Evolutionary conservation across 2,329 filamentous ascomycete genomes (phyloP), one percentile per base, ranked within the genome.

Genomic region (Beauveria varroae): DNA sequence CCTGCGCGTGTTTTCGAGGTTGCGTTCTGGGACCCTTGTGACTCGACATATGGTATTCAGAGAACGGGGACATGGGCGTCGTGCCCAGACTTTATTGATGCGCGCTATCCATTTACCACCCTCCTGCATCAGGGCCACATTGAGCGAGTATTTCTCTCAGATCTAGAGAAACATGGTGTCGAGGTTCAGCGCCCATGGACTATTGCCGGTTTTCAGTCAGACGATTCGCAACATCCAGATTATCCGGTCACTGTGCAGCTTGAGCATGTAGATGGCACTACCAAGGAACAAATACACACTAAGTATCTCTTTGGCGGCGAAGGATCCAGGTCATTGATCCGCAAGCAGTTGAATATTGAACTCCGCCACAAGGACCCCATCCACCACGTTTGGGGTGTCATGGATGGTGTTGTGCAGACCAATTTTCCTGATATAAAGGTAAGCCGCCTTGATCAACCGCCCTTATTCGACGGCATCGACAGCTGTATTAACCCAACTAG

Each of bases 1-100:
- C 93, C 93, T 7, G 92, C 92, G 1, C 91, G 90, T 69, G 91
- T 97, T 28, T 96, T 84, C 67, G 87, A 90, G 69, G 85, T 88
- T 28, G 87, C 86, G 2, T 90, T 90, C 67, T 90, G 87, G 87
- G 86, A 90, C 64, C 86, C 86, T 0, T 76, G 78, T 1, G 71
- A 73, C 37, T 83, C 80, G 49, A 78, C 78, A 40, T 74, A 77
- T 49, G 83, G 85, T 37, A 89, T 90, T 64, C 76, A 79, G 37
- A 79, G 87, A 65, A 90, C 86, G 1, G 85, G 86, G 30, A 87
- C 85, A 5, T 96, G 91, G 91, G 89, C 91, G 5, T 93, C 88
- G 70, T 97, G 93, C 74, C 93, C 93, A 0, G 86, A 84, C 66
- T 96, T 96, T 74, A 87, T 90, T 62, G 86, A 89, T 60, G 86